phyloP scores from a whole-genome alignment of 768 basidiomycete species.

The Leucocoprinus birnbaumii region DNA sequence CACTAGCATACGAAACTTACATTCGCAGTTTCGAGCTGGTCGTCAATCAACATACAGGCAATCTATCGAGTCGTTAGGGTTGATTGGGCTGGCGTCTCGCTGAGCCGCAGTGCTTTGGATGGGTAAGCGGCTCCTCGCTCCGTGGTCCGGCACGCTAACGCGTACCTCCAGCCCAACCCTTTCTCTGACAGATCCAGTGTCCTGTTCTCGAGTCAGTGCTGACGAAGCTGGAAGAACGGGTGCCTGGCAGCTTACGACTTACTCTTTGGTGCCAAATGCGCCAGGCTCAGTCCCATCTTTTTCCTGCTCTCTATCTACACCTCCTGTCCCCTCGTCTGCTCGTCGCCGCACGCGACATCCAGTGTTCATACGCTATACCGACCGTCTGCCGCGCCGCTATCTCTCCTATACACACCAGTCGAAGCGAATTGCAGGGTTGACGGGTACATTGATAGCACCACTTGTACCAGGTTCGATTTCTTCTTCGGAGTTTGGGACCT shows the following conservation, averaged over 20 bases:
- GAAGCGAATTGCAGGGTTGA: neutral
- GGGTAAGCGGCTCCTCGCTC: neutral
- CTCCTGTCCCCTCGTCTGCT: neutral
- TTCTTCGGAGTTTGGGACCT: neutral
- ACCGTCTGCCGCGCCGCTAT: neutral
- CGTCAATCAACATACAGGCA: slow-evolving; percentile 18
- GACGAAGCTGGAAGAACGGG: neutral
- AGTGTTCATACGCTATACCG: neutral
- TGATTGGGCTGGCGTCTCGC: neutral
- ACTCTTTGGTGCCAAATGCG: slow-evolving; percentile 13
- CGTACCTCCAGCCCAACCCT: neutral
- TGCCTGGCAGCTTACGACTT: slow-evolving; percentile 13
- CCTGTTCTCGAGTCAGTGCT: neutral
- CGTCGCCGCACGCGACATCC: neutral
- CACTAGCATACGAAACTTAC: slow-evolving; percentile 36
- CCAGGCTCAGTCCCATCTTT: slow-evolving; percentile 9
- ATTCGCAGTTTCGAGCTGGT: slow-evolving; percentile 33
- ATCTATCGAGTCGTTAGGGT: neutral
- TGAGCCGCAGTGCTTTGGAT: neutral
- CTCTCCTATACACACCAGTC: neutral
- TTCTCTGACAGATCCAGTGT: neutral
- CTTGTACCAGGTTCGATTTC: neutral
- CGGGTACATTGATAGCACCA: neutral
- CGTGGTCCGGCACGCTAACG: neutral
- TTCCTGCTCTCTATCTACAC: slow-evolving; percentile 11